Conservation (phyloP, 495 filamentous ascomycete species). For the Neurospora hispaniola region DNA sequence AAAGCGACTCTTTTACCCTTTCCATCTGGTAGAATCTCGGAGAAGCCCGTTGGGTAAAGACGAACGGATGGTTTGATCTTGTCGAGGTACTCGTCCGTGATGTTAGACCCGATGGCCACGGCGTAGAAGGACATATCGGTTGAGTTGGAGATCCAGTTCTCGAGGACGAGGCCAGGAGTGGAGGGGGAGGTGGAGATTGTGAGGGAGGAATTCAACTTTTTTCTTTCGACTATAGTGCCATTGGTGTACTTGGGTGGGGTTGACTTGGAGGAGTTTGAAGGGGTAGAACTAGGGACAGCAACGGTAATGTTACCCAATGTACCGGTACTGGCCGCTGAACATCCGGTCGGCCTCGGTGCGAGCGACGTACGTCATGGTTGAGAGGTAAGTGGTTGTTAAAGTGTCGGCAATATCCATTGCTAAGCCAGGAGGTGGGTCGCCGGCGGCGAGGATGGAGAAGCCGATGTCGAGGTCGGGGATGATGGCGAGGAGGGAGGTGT, state of each 20-base stretch:
- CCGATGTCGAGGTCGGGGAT: conserved; percentile 45
- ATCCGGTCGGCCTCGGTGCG: conserved; percentile 25
- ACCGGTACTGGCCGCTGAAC: conserved; percentile 29
- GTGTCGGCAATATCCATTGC: conserved; percentile 26
- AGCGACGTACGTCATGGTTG: conserved; percentile 25
- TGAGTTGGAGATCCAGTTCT: conserved; percentile 39
- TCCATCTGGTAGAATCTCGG: conserved; percentile 18
- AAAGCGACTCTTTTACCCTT: conserved; percentile 24
- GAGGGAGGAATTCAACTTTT: conserved; percentile 28
- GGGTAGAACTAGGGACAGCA: not conserved
- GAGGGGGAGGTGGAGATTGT: conserved; percentile 25
- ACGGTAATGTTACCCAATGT: not conserved
- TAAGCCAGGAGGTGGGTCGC: conserved; percentile 20
- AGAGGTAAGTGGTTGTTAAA: conserved; percentile 25
- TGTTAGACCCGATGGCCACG: conserved; percentile 21
- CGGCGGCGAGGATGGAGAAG: conserved; percentile 41
- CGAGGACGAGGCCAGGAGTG: conserved; percentile 34
- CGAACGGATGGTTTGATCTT: conserved; percentile 16
- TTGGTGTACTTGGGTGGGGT: not conserved
- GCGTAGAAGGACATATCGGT: conserved; percentile 29
- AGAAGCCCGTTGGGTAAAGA: conserved; percentile 33
- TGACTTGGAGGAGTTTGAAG: not conserved
- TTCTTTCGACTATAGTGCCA: conserved; percentile 1
- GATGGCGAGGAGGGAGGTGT: conserved; percentile 38
- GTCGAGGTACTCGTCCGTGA: conserved; percentile 17